Conservation (phyloP, 176 grass and related monocot genomes). For the Ampelocalamus luodianensis region DNA sequence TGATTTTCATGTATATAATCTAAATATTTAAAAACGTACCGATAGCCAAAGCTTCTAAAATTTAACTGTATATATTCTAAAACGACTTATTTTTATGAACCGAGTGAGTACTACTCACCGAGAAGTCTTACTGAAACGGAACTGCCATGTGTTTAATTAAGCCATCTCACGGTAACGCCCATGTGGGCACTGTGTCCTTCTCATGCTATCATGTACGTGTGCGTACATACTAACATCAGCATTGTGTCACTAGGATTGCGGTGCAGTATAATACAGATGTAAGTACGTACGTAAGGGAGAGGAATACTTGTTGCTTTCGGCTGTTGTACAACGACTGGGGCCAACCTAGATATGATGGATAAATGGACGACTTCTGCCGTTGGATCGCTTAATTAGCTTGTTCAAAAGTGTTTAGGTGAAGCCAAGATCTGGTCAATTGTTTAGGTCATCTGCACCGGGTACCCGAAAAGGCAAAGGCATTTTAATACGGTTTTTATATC, state of each 20-base stretch:
- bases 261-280: slow-evolving; percentile 13
- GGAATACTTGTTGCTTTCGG: slow-evolving; percentile 21
- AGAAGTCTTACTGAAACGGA: no score
- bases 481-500: background rate
- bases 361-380: background rate
- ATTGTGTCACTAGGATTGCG: background rate
- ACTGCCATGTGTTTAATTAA: no score
- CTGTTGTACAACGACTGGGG: background rate
- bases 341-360: background rate
- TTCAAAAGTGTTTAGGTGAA: slow-evolving; percentile 44
- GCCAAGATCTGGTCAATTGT: slow-evolving; percentile 44
- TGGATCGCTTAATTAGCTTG: background rate
- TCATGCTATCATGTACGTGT: background rate
- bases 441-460: slow-evolving; percentile 8
- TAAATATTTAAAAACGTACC: no score
- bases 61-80: no score
- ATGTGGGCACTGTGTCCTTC: no score
- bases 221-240: background rate
- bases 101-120: no score
- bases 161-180: no score
- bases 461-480: background rate
- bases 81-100: no score
- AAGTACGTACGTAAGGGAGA: background rate
- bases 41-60: no score
- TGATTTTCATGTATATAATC: no score